A percentile compares a stretch with the other conserved stretches of the same genome.
phyloP scores from a whole-genome alignment of 768 basidiomycete species.

The Trametopsis cervina region DNA sequence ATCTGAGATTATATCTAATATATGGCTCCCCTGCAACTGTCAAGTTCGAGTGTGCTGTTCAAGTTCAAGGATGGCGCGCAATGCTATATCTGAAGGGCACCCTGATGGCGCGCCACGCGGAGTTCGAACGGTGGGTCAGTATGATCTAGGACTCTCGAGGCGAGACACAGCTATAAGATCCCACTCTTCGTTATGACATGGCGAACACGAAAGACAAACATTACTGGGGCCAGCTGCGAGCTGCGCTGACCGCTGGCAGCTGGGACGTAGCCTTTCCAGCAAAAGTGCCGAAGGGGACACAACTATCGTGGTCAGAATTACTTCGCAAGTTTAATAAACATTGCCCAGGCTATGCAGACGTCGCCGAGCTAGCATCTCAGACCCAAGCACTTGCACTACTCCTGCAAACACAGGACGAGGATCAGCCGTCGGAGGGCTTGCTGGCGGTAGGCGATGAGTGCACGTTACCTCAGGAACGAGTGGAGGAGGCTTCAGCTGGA shows the following conservation, averaged over 20 bases:
- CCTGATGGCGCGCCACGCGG: no score
- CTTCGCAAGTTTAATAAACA: constrained; percentile 87
- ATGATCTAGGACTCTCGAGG: no score
- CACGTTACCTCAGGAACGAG: constrained; percentile 43
- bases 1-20: no score
- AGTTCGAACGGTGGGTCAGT: no score
- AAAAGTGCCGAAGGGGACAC: constrained; percentile 43
- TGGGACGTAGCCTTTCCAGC: constrained; percentile 64
- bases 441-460: constrained; percentile 53
- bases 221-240: constrained; percentile 73
- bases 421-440: constrained; percentile 52
- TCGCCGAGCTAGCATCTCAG: constrained; percentile 60
- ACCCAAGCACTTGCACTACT: constrained; percentile 59
- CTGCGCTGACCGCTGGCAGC: constrained; percentile 63
- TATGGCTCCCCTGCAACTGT: no score
- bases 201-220: constrained; percentile 57
- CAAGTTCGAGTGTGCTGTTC: no score
- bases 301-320: constrained; percentile 70
- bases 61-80: no score
- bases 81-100: no score
- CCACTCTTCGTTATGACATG: no score
- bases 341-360: constrained; percentile 50
- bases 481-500: constrained; percentile 48
- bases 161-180: no score
- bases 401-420: constrained; percentile 30